Conservation (phyloP, 768 basidiomycete species). For the Infundibulicybe gibba region DNA sequence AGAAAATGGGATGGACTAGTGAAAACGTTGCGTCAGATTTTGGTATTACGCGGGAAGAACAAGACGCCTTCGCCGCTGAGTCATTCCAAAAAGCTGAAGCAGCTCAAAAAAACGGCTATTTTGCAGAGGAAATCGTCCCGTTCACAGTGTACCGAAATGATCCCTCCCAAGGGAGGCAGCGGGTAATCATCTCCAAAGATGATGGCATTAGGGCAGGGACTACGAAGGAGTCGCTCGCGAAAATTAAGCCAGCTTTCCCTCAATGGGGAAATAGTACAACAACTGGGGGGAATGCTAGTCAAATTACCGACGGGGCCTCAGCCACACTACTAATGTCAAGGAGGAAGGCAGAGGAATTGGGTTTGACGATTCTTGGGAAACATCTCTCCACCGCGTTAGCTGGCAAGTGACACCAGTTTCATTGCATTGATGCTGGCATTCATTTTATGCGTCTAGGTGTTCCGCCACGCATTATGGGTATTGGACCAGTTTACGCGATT, state of each 20-base stretch:
- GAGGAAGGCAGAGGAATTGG: slow-evolving; percentile 71
- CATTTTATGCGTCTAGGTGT: slow-evolving; percentile 38
- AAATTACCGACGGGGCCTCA: slow-evolving; percentile 83
- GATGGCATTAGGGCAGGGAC: slow-evolving; percentile 79
- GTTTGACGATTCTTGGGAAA: slow-evolving; percentile 72
- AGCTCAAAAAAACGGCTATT: slow-evolving; percentile 65
- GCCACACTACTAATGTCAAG: slow-evolving; percentile 80
- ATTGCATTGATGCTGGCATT: neutral
- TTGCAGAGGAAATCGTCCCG: slow-evolving; percentile 70
- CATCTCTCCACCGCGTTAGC: slow-evolving; percentile 69
- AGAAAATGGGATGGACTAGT: slow-evolving; percentile 89
- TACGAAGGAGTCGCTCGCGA: slow-evolving; percentile 58
- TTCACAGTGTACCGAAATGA: slow-evolving; percentile 65
- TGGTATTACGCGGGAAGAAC: slow-evolving; percentile 65
- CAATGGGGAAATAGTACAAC: slow-evolving; percentile 75
- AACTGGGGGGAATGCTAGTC: slow-evolving; percentile 85
- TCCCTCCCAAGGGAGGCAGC: slow-evolving; percentile 44
- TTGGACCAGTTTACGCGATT: slow-evolving; percentile 84
- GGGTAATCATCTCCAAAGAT: slow-evolving; percentile 60
- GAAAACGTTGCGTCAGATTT: slow-evolving; percentile 83
- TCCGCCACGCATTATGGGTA: slow-evolving; percentile 83
- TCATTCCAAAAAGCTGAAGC: slow-evolving; percentile 80
- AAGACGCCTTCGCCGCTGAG: slow-evolving; percentile 69
- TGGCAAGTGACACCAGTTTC: slow-evolving; percentile 32
- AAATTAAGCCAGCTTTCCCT: slow-evolving; percentile 75